Evolutionary conservation across 2,329 filamentous ascomycete species (phyloP), one percentile per base, ranked within the genome.

Genomic region (Fusarium brevicatenulatum): DNA sequence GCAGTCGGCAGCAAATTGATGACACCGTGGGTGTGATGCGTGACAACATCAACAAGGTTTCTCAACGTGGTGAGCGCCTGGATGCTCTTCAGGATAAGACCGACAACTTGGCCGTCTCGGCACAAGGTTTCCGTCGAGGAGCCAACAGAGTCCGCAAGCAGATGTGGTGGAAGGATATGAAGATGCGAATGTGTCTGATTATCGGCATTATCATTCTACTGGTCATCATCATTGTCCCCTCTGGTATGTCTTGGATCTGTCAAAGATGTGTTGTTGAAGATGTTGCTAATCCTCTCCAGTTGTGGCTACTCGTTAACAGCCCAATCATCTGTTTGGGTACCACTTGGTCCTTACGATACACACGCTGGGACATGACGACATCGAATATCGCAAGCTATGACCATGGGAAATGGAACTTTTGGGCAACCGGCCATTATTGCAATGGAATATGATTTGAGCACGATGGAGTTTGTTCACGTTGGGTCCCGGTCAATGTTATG

Each of bases 161-260:
- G 85, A 98, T 98, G 95, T 98, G 95, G 95, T 98, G 95, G 95
- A 98, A 98, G 90, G 95, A 98, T 81, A 97, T 98, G 94, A 98
- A 98, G 91, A 99, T 99, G 96, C 92, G 96, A 83, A 96, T 98
- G 88, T 98, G 95, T 86, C 87, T 99, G 78, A 93, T 97, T 81
- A 88, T 91, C 67, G 96, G 95, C 80, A 93, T 99, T 84, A 92
- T 98, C 82, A 89, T 98, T 77, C 88, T 99, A 78, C 89, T 99
- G 76, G 86, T 97, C 77, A 90, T 99, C 83, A 98, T 99, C 82
- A 96, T 99, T 80, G 91, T 98, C 77, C 96, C 96, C 75, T 88
- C 92, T 77, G 94, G 95, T 97, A 90, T 39, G 81, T 74, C 16
- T 16, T 23, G 5, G 21, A 34, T n/a, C 19, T 15, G n/a, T 11